Percentiles rank a stretch among this genome's conserved stretches.
Evolutionary conservation across 257 asterid genomes (phyloP).

Genomic region (Ajuga chamaepitys): DNA sequence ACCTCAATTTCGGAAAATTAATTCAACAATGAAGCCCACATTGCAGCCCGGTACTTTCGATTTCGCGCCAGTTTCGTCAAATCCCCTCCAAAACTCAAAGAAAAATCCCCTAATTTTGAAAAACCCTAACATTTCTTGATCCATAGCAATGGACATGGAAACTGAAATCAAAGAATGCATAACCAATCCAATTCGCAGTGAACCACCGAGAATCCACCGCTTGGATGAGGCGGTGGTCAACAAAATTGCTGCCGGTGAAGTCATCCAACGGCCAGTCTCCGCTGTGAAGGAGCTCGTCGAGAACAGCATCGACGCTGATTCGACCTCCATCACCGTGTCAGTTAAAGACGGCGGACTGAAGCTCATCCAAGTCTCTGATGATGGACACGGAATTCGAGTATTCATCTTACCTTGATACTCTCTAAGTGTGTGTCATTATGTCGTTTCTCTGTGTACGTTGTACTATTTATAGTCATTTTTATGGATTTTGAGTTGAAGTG

Average conservation of each 20-base stretch:
- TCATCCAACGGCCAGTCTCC: constrained; percentile 91
- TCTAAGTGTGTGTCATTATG: background rate
- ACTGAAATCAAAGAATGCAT: constrained; percentile 26
- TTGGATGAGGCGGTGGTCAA: constrained; percentile 85
- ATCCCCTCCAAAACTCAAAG: background rate
- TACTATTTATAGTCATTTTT: background rate
- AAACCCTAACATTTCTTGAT: background rate
- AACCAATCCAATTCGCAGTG: constrained; percentile 22
- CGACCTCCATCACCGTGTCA: constrained; percentile 64
- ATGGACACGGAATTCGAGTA: constrained; percentile 95
- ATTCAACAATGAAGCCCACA: background rate
- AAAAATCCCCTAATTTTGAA: constrained; percentile 9
- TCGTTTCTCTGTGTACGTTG: background rate
- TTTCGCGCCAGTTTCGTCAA: constrained; percentile 25
- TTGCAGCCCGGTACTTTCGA: background rate
- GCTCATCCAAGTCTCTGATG: constrained; percentile 92
- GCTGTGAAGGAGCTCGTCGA: constrained; percentile 93
- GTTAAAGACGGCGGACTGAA: constrained; percentile 93
- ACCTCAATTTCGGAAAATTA: too few relatives aligned
- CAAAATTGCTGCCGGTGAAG: constrained; percentile 97
- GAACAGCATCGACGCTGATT: constrained; percentile 84
- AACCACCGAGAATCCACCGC: constrained; percentile 70
- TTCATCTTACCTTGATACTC: background rate
- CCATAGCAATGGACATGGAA: constrained; percentile 21
- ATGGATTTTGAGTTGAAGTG: background rate